phyloP scores from a whole-genome alignment of 1,284 basidiomycete species.

The Irpex rosettiformis region DNA sequence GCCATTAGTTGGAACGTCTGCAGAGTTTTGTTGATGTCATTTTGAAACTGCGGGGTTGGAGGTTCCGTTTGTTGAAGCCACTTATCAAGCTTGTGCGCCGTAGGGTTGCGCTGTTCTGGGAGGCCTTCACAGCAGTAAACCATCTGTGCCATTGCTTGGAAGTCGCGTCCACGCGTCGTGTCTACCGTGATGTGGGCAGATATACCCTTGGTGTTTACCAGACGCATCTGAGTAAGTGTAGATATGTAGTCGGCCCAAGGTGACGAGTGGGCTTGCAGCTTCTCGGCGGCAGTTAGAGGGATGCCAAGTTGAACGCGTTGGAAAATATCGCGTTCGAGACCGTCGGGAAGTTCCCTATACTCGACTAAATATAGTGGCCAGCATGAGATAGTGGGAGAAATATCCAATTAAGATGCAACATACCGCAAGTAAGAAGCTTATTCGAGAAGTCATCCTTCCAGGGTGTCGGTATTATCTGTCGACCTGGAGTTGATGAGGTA shows the following conservation, averaged over 20 bases:
- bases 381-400: background rate
- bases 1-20: constrained; percentile 55
- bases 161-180: constrained; percentile 61
- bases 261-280: constrained; percentile 67
- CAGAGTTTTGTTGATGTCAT: constrained; percentile 45
- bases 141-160: constrained; percentile 63
- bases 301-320: constrained; percentile 76
- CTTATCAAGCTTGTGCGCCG: constrained; percentile 49
- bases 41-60: constrained; percentile 41
- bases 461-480: constrained; percentile 44
- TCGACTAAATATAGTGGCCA: constrained; percentile 41
- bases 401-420: constrained; percentile 14
- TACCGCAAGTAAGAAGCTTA: constrained; percentile 64
- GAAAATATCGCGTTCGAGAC: constrained; percentile 67
- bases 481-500: constrained; percentile 33
- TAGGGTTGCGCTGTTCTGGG: constrained; percentile 45
- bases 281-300: constrained; percentile 68
- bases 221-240: constrained; percentile 43
- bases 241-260: constrained; percentile 55
- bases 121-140: constrained; percentile 60
- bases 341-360: constrained; percentile 45
- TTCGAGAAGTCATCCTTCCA: constrained; percentile 46
- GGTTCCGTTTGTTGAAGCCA: constrained; percentile 51
- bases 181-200: constrained; percentile 52
- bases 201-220: constrained; percentile 58